Evolutionary conservation across 768 basidiomycete species (phyloP), one percentile per base, ranked within the genome.

Genomic region (Crassisporium funariophilum): DNA sequence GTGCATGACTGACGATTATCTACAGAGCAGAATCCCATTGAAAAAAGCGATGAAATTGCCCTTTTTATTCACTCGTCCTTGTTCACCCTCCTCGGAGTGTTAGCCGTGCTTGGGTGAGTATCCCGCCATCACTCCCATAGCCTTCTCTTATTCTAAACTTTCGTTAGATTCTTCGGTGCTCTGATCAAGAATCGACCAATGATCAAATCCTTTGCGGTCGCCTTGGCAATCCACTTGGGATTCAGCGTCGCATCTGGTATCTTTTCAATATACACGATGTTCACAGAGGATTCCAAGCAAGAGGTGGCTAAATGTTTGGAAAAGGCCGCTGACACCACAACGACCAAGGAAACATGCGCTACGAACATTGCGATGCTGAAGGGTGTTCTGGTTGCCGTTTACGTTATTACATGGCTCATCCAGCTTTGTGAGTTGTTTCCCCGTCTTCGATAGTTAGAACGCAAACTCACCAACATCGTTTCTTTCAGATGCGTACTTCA

Each of bases 341-440:
- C 60, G 25, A 65, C 66, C n/a, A 52, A 56, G 37, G 65, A 72
- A 15, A 55, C 69, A 2, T 82, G 81, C 60, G 62, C 68, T 41
- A 69, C 60, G 7, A 71, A 69, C 11, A 65, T 76, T 49, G 67
- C 67, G 13, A 52, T 77, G 33, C 59, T 70, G 55, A 76, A 78
- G 48, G 70, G 67, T 35, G 44, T 78, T 11, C 57, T 71, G 41
- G 65, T 82, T 31, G 72, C 64, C 17, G 47, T 77, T 41, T 78
- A 77, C 54, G 63, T 77, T 31, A 19, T 81, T 15, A 70, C 74
- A 44, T 82, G 81, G 80, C 56, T 81, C 39, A 50, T 82, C 45
- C 70, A 77, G 53, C 69, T 83, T 35, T 82, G 82, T 83, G 50
- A 42, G 80, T 75, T 8, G 4, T 20, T 43, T 35, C 42, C 35